Base-by-base conservation (phyloP, 2,329 filamentous ascomycete species). In the Beauveria scarabaeidicola region DNA sequence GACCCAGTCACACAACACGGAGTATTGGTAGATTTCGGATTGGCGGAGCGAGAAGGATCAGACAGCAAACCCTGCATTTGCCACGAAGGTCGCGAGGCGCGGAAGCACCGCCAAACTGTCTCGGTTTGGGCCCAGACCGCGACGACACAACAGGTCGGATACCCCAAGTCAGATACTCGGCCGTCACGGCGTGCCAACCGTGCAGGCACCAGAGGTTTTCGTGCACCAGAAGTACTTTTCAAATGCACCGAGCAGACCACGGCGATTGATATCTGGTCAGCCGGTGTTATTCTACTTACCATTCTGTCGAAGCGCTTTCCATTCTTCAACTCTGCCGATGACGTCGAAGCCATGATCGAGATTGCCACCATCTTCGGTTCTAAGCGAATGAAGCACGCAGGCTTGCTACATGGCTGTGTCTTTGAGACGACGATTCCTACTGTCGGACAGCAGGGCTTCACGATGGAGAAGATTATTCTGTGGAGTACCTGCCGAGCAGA, bases 241-340 rank as follows among this genome's bases (percentile, higher is more conserved):
- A 99, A 99, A 73, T 99, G 94, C 75, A 97, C 92, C 0, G 88
- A 91, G 64, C 94, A 99, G 72, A 95, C 88, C 4, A 93, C 89
- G 47, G 88, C 93, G 66, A 94, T 99, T 66, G 94, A 99, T 71
- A 88, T 99, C 65, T 99, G 94, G 94, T 96, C 91, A 25, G 92
- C 88, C 0, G 94, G 94, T 46, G 92, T 99, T n/a, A 96, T 99
- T 59, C 81, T 99, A 2, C 79, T 99, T n/a, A 99, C 94, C 0
- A 88, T 99, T 63, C 79, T 99, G 15, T 93, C 90, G 44, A 88
- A 89, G 60, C 86, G 94, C 4, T 99, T 99, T 68, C 94, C 94
- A 1, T 99, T 99, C 75, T 99, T 99, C 80, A 97, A 99, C 75
- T 96, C 90, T 50, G 88, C 91, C n/a, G 94, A 99, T 71, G 94